These are phyloP conservation scores for Pichia sp. DNA, from an alignment of 1,139 yeast genomes.

Conservation along the genomic window DNA sequence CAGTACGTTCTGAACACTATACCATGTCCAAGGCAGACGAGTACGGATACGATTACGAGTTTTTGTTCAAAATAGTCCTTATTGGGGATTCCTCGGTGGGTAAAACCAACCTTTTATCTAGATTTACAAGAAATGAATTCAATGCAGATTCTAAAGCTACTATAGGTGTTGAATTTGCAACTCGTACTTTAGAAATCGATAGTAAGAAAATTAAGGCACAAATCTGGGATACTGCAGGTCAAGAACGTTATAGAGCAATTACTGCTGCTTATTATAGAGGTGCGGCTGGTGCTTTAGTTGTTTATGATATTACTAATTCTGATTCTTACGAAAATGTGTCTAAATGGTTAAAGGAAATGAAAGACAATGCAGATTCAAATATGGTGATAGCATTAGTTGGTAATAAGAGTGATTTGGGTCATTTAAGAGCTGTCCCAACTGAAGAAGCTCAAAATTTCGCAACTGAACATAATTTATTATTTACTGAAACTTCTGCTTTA, in stretches of 20 bases:
- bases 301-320: constrained; percentile 91
- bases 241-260: constrained; percentile 95
- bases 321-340: constrained; percentile 90
- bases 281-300: constrained; percentile 94
- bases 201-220: constrained; percentile 96
- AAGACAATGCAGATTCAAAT: constrained; percentile 95
- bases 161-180: constrained; percentile 97
- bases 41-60: constrained; percentile 90
- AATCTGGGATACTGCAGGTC: constrained; percentile 99
- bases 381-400: constrained; percentile 96
- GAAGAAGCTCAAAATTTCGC: constrained; percentile 97
- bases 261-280: constrained; percentile 97
- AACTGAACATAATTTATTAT: constrained; percentile 81
- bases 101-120: constrained; percentile 84
- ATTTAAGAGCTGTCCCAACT: constrained; percentile 93
- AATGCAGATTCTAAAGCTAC: constrained; percentile 91
- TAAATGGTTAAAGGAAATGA: constrained; percentile 91
- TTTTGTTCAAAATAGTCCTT: constrained; percentile 87
- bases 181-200: constrained; percentile 90
- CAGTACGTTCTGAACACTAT: too few species aligned
- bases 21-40: constrained; percentile 44
- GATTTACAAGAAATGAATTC: constrained; percentile 94
- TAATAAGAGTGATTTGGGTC: constrained; percentile 92
- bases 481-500: constrained; percentile 96
- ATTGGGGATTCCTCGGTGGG: constrained; percentile 99